These are phyloP conservation scores for Bipolaris oryzae DNA, from an alignment of 2,329 filamentous ascomycete species.

Conservation along the genomic window DNA sequence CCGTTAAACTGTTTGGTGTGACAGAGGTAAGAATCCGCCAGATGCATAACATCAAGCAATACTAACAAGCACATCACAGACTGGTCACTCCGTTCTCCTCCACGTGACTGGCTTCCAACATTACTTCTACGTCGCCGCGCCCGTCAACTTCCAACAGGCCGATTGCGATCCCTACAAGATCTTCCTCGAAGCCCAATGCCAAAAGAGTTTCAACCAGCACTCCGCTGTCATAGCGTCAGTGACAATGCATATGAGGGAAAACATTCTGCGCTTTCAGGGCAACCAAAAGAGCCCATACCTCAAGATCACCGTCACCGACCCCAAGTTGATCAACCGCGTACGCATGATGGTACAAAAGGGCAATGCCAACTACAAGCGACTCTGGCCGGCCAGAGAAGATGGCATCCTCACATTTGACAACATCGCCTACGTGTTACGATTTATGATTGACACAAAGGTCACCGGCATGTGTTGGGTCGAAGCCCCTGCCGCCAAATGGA, in stretches of 20 bases:
- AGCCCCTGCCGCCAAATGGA: slow-evolving; percentile 74
- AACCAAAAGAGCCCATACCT: slow-evolving; percentile 91
- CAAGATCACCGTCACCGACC: slow-evolving; percentile 91
- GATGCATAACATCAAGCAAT: neutral
- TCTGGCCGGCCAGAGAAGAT: slow-evolving; percentile 71
- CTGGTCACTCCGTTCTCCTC: slow-evolving; percentile 87
- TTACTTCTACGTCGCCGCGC: slow-evolving; percentile 92
- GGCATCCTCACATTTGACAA: slow-evolving; percentile 93
- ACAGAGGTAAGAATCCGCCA: slow-evolving; percentile 65
- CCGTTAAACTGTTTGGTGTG: slow-evolving; percentile 92
- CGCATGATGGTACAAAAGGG: slow-evolving; percentile 76
- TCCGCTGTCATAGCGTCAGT: slow-evolving; percentile 79
- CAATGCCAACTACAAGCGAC: slow-evolving; percentile 83
- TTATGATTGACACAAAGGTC: slow-evolving; percentile 97
- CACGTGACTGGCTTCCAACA: slow-evolving; percentile 96
- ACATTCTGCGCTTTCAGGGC: slow-evolving; percentile 91
- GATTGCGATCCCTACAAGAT: slow-evolving; percentile 80
- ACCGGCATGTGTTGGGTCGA: slow-evolving; percentile 98
- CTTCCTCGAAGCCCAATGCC: slow-evolving; percentile 79
- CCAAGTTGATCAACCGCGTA: slow-evolving; percentile 79
- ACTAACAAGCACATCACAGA: slow-evolving; percentile 45
- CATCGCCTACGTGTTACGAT: slow-evolving; percentile 91
- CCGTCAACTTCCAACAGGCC: slow-evolving; percentile 75
- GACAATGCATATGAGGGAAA: slow-evolving; percentile 81
- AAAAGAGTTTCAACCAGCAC: slow-evolving; percentile 59